Base-by-base conservation (phyloP, 306 rosid genomes). In the Rosa lucieae region DNA sequence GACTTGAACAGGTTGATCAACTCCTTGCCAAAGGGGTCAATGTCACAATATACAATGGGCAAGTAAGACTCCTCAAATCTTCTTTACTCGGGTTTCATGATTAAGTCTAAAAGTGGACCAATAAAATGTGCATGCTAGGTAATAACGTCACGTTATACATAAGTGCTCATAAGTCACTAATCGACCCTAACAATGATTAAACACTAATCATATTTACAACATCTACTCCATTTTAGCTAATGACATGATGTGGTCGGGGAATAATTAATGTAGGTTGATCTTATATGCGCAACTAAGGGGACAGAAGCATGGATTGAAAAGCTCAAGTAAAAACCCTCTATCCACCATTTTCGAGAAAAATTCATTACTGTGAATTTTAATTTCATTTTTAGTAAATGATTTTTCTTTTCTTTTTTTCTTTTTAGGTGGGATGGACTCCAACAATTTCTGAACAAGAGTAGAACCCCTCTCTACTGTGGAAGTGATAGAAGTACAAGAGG, bases 211-310 rank as follows among this genome's bases (percentile, higher is more conserved):
- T 43, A 49, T 49, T 15, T 14, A 49, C 6, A 2, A 51, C 2
- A 15, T 17, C n/a, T 5, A 53, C 23, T 17, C 23, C 0, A 6
- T 9, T 55, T 32, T 32, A 32, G 67, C 40, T 5, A 17, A 42
- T 72, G 74, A 42, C 68, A 74, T 52, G 17, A 67, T 77, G 48
- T 82, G 63, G 55, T 78, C 35, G 39, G 70, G 55, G 17, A 68
- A 3, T 58, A 14, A 61, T 85, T 58, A 14, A 61, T 85, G 39
- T 79, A 95, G 99, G 58, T 93, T 66, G 99, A 95, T 84, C 84
- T 95, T 78, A 93, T 93, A 53, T 95, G 98, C 85, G 84, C 97
- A 79, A 93, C 98, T n/a, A 93, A 88, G 80, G 99, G 99, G 47
- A 82, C 92, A 47, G 93, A 93, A 87, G 92, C 96, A 63, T 95